Base-by-base conservation (phyloP, 805 yeast genomes). In the Vanderwaltozyma yarrowii region DNA sequence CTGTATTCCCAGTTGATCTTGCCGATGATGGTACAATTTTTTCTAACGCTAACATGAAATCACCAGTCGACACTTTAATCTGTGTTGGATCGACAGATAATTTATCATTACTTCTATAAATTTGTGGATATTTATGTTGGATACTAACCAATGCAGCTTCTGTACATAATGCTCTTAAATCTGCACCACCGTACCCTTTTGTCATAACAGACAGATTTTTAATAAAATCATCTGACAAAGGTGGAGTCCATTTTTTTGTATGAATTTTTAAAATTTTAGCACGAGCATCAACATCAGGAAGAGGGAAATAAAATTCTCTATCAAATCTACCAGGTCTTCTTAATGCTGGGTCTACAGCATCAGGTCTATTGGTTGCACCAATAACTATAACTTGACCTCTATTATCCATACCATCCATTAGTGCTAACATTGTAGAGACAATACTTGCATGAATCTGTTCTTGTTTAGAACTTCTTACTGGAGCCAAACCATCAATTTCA, bases 361-460 rank as follows among this genome's bases (percentile, higher is more conserved):
- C 97, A 0, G 98, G 98, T 54, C 98, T 69, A 62, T 92, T 92
- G 0, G 98, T 92, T 1, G 98, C 98, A 42, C 98, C 98, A 49
- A 92, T 88, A 2, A 92, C 96, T 46, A 92, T 89, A 15, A 92
- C 97, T 57, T 92, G 97, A 7, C 98, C 98, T 57, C 97, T 76
- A 49, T 87, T 87, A 58, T 89, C 97, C 97, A 92, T 92, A 51
- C 98, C 98, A 60, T 92, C 98, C 98, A 92, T 92, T 37, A 92
- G 65, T 0, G 98, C 97, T 45, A 92, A 71, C 51, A 92, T 65
- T 0, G 98, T 92, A 5, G 96, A 87, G 2, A 92, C 98, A 42
- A 92, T 92, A 45, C 95, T 82, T 3, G 98, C 96, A 61, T 92
- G 98, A 42, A 92, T 92, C 61, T 92, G 99, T 58, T 92, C 99